Evolutionary conservation across 1,284 basidiomycete species (phyloP), one percentile per base, ranked within the genome.

Genomic region (Fomitopsis palustris): DNA sequence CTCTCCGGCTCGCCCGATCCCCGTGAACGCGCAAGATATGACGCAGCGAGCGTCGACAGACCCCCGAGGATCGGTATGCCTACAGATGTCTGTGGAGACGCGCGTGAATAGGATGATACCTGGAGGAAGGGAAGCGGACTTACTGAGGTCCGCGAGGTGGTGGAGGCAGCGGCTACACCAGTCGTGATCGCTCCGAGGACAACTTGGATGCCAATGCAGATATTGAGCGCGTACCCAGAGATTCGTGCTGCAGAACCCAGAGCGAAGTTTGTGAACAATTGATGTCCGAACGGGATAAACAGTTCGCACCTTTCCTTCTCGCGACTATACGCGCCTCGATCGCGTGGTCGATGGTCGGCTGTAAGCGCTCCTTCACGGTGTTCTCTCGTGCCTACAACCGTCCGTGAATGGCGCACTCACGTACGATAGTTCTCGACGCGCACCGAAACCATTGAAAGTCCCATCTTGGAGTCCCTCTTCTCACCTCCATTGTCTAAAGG

Each of bases 161-260:
- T 72, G 62, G 64, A 69, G 65, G 60, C 81, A 6, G 85, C 86
- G 2, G 86, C 81, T 7, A 90, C 65, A 0, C 81, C 87, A 0
- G 88, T 90, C 10, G 86, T 89, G 45, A 90, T 73, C 14, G 88
- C 82, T 2, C 87, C 88, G 16, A 90, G 72, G 0, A 87, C 55
- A 7, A 90, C 83, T 61, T 79, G 87, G 21, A 85, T 47, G 39
- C 77, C 81, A 43, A 83, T 81, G 2, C 81, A 81, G 14, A 73
- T 61, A 65, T 89, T 90, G 33, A 89, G 74, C 4, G 77, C 69
- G 59, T 75, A 81, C 4, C 79, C 79, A 0, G 81, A 81, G 58
- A 75, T 66, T 55, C 70, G 72, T 7, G 85, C 86, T 81, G 57
- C 16, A 51, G 1, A 16, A 35, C 14, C 41, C n/a, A n/a, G 14